These are phyloP conservation scores for Forsythia viridissima DNA, from an alignment of 257 asterid species.

Conservation along the genomic window DNA sequence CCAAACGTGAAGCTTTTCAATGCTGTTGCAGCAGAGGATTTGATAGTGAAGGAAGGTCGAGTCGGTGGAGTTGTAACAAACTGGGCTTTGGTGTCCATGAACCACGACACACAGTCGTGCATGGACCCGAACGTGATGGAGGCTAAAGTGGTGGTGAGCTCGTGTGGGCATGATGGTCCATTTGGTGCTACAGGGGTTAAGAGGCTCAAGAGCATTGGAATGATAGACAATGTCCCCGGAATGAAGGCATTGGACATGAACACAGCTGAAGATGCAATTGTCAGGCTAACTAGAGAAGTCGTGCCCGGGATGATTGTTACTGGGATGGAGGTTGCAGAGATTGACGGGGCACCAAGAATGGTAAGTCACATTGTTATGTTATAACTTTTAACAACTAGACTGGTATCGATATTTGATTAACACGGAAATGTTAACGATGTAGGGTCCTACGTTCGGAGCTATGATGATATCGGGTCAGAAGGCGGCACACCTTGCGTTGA, in stretches of 20 bases:
- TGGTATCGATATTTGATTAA: too few relatives aligned
- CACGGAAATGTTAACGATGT: background rate
- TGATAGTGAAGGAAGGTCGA: conserved; percentile 52
- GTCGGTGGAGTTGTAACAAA: conserved; percentile 58
- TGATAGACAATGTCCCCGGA: conserved; percentile 52
- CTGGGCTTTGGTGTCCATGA: conserved; percentile 60
- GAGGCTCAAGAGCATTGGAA: conserved; percentile 55
- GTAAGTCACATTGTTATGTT: conserved; percentile 10
- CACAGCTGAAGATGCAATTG: conserved; percentile 54
- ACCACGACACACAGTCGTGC: conserved; percentile 60
- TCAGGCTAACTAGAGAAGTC: conserved; percentile 49
- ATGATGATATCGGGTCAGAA: conserved; percentile 56
- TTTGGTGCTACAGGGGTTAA: conserved; percentile 59
- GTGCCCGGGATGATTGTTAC: conserved; percentile 65
- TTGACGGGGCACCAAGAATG: conserved; percentile 67
- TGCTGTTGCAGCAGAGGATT: conserved; percentile 57
- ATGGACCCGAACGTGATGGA: conserved; percentile 63
- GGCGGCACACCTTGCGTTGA: conserved; percentile 47
- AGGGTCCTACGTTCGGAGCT: conserved; percentile 52
- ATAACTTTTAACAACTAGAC: too few relatives aligned
- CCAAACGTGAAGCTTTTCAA: conserved; percentile 61
- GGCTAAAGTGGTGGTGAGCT: conserved; percentile 52
- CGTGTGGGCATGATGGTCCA: conserved; percentile 58
- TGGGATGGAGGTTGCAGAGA: conserved; percentile 66
- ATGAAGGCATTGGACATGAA: conserved; percentile 66